phyloP scores from a whole-genome alignment of 192 early-diverging fungal genomes.

The Phlyctochytrium planicorne region DNA sequence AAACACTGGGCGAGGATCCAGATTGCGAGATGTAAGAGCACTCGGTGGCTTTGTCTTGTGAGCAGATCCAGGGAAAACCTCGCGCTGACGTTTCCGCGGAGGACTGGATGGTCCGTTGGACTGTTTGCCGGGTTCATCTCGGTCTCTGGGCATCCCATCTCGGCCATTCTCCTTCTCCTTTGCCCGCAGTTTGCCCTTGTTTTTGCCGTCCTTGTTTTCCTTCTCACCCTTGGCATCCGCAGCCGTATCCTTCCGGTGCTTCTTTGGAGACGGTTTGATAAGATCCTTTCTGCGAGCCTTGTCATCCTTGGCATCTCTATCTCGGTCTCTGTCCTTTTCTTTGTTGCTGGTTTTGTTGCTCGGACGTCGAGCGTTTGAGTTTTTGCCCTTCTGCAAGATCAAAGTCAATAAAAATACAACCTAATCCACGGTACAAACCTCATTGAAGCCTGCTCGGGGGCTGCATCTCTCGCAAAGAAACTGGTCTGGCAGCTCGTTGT shows the following conservation, averaged over 20 bases:
- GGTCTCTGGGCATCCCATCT: background rate
- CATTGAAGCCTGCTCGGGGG: constrained; percentile 64
- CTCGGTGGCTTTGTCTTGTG: background rate
- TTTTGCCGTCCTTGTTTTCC: constrained; percentile 21
- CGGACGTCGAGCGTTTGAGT: constrained; percentile 7
- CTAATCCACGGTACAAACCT: too few relatives aligned
- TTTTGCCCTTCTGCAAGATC: background rate
- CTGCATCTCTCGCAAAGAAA: constrained; percentile 86
- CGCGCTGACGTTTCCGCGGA: constrained; percentile 3
- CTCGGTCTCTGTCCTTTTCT: constrained; percentile 12
- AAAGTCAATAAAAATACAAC: background rate
- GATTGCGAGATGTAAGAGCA: background rate
- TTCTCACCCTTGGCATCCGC: constrained; percentile 8
- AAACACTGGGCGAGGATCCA: background rate
- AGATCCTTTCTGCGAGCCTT: background rate
- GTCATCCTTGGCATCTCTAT: constrained; percentile 9
- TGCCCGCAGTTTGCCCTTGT: constrained; percentile 13
- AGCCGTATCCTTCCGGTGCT: background rate
- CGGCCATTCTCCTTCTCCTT: background rate
- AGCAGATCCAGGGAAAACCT: background rate
- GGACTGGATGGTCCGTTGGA: background rate
- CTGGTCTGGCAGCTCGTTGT: constrained; percentile 76
- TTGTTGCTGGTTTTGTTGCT: constrained; percentile 5
- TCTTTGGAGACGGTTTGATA: background rate
- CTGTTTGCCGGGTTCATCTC: background rate